Evolutionary conservation across 257 asterid genomes (phyloP).

Genomic region (Solanum appendiculatum): DNA sequence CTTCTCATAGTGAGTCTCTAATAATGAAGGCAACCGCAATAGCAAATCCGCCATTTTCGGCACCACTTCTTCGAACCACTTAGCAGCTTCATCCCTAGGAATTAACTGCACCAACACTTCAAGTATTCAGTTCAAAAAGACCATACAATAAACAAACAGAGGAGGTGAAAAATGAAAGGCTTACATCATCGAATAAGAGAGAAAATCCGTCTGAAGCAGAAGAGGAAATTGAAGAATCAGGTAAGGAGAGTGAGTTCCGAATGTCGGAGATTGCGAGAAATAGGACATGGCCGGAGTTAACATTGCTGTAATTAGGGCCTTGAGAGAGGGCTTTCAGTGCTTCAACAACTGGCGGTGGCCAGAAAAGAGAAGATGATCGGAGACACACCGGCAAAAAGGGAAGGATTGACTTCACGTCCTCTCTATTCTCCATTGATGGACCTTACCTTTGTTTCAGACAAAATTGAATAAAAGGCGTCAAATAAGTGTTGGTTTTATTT

Average conservation of each 20-base stretch:
- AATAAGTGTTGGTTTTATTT: too few species aligned
- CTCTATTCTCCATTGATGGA: not conserved
- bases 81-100: constrained; percentile 37
- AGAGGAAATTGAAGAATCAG: constrained; percentile 18
- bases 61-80: constrained; percentile 59
- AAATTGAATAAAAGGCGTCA: too few species aligned
- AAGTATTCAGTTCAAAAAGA: not conserved
- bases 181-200: constrained; percentile 75
- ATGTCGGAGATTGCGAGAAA: constrained; percentile 58
- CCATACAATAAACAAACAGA: not conserved
- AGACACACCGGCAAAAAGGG: constrained; percentile 48
- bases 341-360: constrained; percentile 59
- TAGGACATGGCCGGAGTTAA: constrained; percentile 56
- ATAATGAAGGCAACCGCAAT: constrained; percentile 49
- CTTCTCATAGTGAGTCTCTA: constrained; percentile 64
- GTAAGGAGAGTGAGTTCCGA: constrained; percentile 35
- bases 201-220: constrained; percentile 52
- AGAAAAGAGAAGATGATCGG: constrained; percentile 50
- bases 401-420: constrained; percentile 33
- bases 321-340: constrained; percentile 61
- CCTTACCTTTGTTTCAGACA: not conserved
- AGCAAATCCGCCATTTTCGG: constrained; percentile 64
- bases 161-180: not conserved
- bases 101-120: constrained; percentile 37
- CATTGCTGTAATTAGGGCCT: constrained; percentile 68